Conservation (phyloP, 495 filamentous ascomycete species). For the Neurospora sp. region DNA sequence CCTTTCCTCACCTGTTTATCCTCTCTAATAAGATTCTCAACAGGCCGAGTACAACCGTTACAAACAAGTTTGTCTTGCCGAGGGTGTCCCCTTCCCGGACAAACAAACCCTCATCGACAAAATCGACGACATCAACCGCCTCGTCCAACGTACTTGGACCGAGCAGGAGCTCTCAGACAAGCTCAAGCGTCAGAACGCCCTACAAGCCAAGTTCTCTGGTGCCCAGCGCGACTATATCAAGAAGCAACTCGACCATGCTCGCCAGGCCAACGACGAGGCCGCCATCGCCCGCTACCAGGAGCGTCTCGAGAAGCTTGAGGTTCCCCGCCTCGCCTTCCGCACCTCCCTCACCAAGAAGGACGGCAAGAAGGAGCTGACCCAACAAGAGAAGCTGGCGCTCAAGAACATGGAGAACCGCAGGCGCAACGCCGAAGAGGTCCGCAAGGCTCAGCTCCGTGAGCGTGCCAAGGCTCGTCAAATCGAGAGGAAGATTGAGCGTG, state of each 20-base stretch:
- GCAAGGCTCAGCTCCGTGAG: conserved; percentile 77
- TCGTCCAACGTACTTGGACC: conserved; percentile 72
- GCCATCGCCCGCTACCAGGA: conserved; percentile 50
- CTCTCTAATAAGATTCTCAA: conserved; percentile 15
- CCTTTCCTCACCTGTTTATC: neutral
- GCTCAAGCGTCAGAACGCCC: conserved; percentile 54
- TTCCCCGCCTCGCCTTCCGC: conserved; percentile 59
- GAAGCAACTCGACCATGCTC: conserved; percentile 55
- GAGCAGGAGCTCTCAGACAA: conserved; percentile 69
- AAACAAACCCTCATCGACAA: conserved; percentile 55
- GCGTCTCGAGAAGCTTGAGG: conserved; percentile 56
- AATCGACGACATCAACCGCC: conserved; percentile 66
- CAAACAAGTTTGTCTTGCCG: conserved; percentile 59
- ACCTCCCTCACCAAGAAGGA: conserved; percentile 42
- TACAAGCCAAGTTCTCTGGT: conserved; percentile 50
- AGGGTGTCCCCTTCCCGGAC: conserved; percentile 61
- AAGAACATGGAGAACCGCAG: conserved; percentile 72
- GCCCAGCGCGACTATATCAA: conserved; percentile 54
- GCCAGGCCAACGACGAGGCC: conserved; percentile 48
- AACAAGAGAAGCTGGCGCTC: conserved; percentile 66
- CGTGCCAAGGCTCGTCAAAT: conserved; percentile 50
- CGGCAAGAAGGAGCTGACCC: conserved; percentile 33
- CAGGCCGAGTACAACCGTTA: conserved; percentile 78
- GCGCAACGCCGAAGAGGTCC: conserved; percentile 68
- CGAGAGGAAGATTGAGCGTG: conserved; percentile 42